These are phyloP conservation scores for Lasiosphaeris hirsuta DNA, from an alignment of 495 filamentous ascomycete species.

Conservation along the genomic window DNA sequence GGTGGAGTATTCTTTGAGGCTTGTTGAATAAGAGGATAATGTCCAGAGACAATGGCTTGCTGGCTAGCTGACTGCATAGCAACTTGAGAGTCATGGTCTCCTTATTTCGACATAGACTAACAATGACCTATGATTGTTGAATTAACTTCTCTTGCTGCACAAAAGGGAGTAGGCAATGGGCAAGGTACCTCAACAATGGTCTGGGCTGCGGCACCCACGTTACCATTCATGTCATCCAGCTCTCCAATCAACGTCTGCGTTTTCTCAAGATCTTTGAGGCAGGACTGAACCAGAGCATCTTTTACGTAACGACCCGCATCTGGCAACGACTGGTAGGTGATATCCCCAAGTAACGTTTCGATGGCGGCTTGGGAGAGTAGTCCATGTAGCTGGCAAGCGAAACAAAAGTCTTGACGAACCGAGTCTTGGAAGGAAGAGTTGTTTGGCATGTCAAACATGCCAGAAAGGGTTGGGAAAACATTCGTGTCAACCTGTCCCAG, in stretches of 20 bases:
- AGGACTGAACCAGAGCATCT: constrained; percentile 71
- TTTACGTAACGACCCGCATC: constrained; percentile 70
- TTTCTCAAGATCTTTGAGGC: constrained; percentile 64
- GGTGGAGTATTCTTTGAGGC: constrained; percentile 69
- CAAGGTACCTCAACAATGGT: constrained; percentile 69
- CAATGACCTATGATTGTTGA: constrained; percentile 57
- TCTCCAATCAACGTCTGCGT: constrained; percentile 72
- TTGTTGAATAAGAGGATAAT: constrained; percentile 83
- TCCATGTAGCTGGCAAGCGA: constrained; percentile 82
- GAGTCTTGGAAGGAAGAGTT: constrained; percentile 73
- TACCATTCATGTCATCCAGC: constrained; percentile 90
- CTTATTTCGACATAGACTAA: constrained; percentile 70
- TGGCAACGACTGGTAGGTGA: constrained; percentile 78
- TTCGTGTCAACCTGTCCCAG: constrained; percentile 72
- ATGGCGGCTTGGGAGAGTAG: constrained; percentile 76
- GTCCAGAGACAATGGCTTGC: constrained; percentile 75
- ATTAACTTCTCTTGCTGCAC: neutral
- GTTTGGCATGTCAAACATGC: constrained; percentile 71
- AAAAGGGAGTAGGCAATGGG: constrained; percentile 11
- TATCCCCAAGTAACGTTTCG: constrained; percentile 76
- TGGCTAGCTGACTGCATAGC: constrained; percentile 75
- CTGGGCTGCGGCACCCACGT: constrained; percentile 82
- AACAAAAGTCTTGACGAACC: constrained; percentile 87
- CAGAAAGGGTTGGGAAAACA: constrained; percentile 74
- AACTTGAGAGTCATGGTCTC: constrained; percentile 89